Conservation (phyloP, 2,329 filamentous ascomycete genomes). For the Dactylellina sp. region DNA sequence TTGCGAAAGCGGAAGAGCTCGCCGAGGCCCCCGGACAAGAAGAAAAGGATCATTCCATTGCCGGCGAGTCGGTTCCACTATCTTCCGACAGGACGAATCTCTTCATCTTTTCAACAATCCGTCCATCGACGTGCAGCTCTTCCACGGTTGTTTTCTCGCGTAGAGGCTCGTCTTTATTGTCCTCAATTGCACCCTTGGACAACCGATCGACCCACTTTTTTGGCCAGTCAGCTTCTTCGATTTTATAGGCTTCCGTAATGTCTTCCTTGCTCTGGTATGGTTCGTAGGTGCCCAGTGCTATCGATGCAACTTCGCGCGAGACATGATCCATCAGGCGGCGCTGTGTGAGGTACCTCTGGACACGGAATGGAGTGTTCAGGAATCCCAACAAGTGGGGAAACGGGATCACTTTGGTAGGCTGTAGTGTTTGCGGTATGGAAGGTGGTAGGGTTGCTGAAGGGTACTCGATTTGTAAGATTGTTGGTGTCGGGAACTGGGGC, state of each 20-base stretch:
- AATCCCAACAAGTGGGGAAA: conserved; percentile 95
- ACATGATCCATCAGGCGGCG: conserved; percentile 87
- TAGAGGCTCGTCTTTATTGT: conserved; percentile 53
- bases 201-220: conserved; percentile 50
- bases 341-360: conserved; percentile 88
- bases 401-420: conserved; percentile 77
- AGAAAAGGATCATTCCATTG: conserved; percentile 35
- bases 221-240: conserved; percentile 55
- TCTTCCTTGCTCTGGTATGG: conserved; percentile 64
- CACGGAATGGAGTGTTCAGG: conserved; percentile 84
- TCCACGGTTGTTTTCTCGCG: conserved; percentile 53
- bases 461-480: conserved; percentile 81
- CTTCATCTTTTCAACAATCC: conserved; percentile 56
- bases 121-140: conserved; percentile 48
- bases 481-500: conserved; percentile 75
- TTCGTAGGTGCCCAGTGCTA: conserved; percentile 74
- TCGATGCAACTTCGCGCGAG: conserved; percentile 86
- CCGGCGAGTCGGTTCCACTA: conserved; percentile 31
- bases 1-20: conserved; percentile 15
- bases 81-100: conserved; percentile 54
- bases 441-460: conserved; percentile 73
- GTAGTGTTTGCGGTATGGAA: conserved; percentile 76
- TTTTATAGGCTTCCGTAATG: conserved; percentile 34
- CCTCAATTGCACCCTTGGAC: conserved; percentile 27
- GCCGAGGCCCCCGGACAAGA: not conserved